These are phyloP conservation scores for Xylaria longipes DNA, from an alignment of 495 filamentous ascomycete genomes.

Conservation along the genomic window DNA sequence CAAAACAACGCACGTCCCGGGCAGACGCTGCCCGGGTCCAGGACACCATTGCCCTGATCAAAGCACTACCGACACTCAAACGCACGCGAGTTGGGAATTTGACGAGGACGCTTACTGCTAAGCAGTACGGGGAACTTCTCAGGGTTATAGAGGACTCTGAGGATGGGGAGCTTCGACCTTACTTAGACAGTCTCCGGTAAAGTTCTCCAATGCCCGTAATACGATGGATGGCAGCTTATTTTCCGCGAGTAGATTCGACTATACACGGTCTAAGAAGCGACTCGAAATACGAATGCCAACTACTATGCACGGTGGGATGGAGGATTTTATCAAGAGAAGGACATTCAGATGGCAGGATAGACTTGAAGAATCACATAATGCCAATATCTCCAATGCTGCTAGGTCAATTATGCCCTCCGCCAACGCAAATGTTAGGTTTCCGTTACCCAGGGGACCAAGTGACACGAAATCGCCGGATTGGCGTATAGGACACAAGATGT, in stretches of 20 bases:
- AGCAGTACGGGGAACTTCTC: conserved; percentile 12
- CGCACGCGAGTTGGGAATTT: not conserved
- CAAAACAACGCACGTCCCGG: conserved; percentile 8
- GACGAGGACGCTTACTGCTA: not conserved
- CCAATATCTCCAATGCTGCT: not conserved
- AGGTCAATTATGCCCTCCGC: not conserved
- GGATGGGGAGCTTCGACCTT: not conserved
- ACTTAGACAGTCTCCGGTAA: conserved; percentile 10
- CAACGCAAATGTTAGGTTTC: not conserved
- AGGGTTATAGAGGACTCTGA: not conserved
- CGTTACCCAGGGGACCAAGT: not conserved
- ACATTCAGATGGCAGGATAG: not conserved
- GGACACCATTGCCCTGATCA: not conserved
- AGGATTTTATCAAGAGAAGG: not conserved
- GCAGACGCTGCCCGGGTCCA: conserved; percentile 4
- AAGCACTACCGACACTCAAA: not conserved
- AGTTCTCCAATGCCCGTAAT: not conserved
- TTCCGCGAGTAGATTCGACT: not conserved
- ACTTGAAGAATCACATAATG: not conserved
- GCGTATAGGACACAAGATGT: not conserved
- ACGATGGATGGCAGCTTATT: not conserved
- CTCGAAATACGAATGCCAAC: conserved; percentile 12
- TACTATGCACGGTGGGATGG: conserved; percentile 9
- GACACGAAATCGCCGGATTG: conserved; percentile 11
- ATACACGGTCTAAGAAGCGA: conserved; percentile 6